Base-by-base conservation (phyloP, 192 early-diverging fungal species). In the Gigaspora rosea region DNA sequence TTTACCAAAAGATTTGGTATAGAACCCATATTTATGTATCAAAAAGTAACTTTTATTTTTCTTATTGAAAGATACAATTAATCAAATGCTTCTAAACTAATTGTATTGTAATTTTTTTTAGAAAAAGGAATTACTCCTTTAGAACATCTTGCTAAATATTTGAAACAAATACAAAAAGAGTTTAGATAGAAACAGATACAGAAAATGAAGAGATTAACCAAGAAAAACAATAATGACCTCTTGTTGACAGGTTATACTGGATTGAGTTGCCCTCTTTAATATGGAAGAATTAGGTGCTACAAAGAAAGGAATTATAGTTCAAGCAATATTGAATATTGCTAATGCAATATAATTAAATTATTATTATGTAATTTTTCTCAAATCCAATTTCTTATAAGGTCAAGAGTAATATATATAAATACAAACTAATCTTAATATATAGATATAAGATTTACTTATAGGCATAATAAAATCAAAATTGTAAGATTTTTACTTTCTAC, bases 371-470 rank as follows among this genome's bases (percentile, higher is more conserved):
- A 32, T 10, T 73, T 73, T 1, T 33, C 15, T n/a, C 54, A 72
- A 0, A 18, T 58, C 32, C 10, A 8, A 59, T 52, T 32, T 41
- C 32, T 4, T 2, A 41, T 57, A 13, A 73, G 54, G 11, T 35
- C 71, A 57, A 59, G 15, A 58, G 32, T 36, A 32, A 73, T 73
- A 57, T 73, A 73, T 36, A 8, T 73, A n/a, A 73, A 73, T 73
- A 0, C 12, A 41, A 73, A 73, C 52, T 54, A 8, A 36, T 27
- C 52, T 57, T 15, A 18, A 15, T 73, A 73, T 73, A 15, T 73
- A n/a, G 71, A 58, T 73, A 33, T 73, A 35, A 73, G 71, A 58
- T 58, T 72, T 72, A 72, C 71, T 16, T 72, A 56, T 36, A 72
- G 50, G 51, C 71, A 18, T 7, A 41, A 67, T 67, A 35, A 67